Conservation (phyloP, 1,284 basidiomycete genomes). For the Gymnopus androsaceus region DNA sequence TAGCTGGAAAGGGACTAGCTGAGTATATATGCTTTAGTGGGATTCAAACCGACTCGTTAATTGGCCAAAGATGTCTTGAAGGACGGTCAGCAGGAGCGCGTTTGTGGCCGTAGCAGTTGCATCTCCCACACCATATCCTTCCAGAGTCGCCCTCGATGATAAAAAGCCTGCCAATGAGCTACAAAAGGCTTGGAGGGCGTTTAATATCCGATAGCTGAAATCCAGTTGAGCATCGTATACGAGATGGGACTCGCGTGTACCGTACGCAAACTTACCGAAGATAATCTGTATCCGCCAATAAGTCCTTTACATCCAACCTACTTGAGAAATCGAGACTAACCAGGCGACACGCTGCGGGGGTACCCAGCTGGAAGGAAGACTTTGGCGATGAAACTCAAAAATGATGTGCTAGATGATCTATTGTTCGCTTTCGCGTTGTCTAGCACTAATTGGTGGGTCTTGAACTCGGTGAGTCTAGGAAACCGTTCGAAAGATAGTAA, state of each 20-base stretch:
- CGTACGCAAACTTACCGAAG: conserved; percentile 23
- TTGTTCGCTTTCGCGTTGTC: neutral
- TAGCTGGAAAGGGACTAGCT: conserved; percentile 49
- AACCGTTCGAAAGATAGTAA: neutral
- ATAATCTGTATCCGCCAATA: conserved; percentile 34
- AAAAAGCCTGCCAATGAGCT: conserved; percentile 64
- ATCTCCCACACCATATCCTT: conserved; percentile 71
- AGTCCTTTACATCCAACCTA: too few relatives aligned
- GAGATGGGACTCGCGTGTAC: neutral
- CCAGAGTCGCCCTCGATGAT: conserved; percentile 66
- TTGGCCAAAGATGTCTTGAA: conserved; percentile 65
- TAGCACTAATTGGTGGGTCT: neutral
- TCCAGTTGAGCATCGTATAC: neutral
- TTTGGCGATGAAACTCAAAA: conserved; percentile 38
- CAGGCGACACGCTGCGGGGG: conserved; percentile 59
- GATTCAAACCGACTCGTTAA: conserved; percentile 49
- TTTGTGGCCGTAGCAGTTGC: conserved; percentile 65
- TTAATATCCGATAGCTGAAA: conserved; percentile 60
- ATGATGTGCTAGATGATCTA: neutral
- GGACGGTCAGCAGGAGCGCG: conserved; percentile 60
- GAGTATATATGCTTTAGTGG: too few relatives aligned
- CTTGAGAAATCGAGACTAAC: too few relatives aligned
- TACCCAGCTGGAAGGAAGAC: conserved; percentile 66
- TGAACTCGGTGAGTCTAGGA: neutral
- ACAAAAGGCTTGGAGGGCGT: conserved; percentile 69